Conservation (phyloP, 2,329 filamentous ascomycete genomes). For the Beauveria brongniartii region DNA sequence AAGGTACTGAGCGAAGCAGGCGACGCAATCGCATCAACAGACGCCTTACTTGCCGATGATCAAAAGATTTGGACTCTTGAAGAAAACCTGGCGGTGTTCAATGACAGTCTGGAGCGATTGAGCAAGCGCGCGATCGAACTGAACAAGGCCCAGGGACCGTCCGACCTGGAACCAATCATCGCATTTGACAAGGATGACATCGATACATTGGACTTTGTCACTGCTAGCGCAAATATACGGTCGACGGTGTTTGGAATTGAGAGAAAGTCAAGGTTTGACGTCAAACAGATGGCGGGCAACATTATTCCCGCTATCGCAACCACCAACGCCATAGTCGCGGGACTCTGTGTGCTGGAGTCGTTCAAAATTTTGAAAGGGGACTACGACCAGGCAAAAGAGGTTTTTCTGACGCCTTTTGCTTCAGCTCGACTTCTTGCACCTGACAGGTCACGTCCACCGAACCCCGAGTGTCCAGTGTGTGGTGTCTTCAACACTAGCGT, state of each 20-base stretch:
- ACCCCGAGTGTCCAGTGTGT: slow-evolving; percentile 78
- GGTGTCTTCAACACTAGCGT: slow-evolving; percentile 62
- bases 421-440: slow-evolving; percentile 50
- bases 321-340: slow-evolving; percentile 92
- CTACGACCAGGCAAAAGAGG: slow-evolving; percentile 65
- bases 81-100: slow-evolving; percentile 82
- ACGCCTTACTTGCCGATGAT: slow-evolving; percentile 53
- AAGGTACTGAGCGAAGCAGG: slow-evolving; percentile 45
- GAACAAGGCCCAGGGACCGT: slow-evolving; percentile 40
- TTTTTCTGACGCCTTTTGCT: slow-evolving; percentile 70
- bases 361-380: slow-evolving; percentile 81
- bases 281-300: slow-evolving; percentile 98
- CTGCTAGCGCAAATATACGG: slow-evolving; percentile 81
- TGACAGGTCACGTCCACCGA: slow-evolving; percentile 54
- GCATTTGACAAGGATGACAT: slow-evolving; percentile 95
- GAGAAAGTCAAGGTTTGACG: slow-evolving; percentile 83
- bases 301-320: slow-evolving; percentile 98
- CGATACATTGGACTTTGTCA: slow-evolving; percentile 91
- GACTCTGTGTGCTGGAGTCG: slow-evolving; percentile 82
- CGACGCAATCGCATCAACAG: slow-evolving; percentile 39
- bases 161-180: slow-evolving; percentile 55
- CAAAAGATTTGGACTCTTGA: slow-evolving; percentile 73
- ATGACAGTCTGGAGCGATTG: slow-evolving; percentile 70
- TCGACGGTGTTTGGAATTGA: slow-evolving; percentile 87
- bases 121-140: slow-evolving; percentile 63